phyloP scores from a whole-genome alignment of 352 stramenopile genomes.

The Phytopythium helicoides region DNA sequence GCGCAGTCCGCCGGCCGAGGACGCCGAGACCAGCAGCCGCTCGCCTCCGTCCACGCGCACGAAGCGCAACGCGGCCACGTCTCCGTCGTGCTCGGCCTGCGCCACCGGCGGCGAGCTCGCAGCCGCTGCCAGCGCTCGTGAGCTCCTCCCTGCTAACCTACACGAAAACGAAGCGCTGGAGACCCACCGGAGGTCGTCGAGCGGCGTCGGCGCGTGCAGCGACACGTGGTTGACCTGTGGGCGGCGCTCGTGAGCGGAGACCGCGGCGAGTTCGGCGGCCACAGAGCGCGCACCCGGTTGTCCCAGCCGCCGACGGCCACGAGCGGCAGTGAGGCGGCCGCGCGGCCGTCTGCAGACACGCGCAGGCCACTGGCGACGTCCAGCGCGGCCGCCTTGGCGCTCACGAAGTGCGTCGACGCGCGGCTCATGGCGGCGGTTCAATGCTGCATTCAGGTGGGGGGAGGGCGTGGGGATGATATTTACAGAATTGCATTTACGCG shows the following conservation, averaged over 20 bases:
- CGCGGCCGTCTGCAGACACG: constrained; percentile 24
- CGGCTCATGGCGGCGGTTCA: constrained; percentile 10
- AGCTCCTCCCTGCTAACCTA: too few relatives aligned
- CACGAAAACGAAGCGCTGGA: background rate
- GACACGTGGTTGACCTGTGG: constrained; percentile 45
- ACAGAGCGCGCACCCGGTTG: constrained; percentile 36
- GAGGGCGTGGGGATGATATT: background rate
- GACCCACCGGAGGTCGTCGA: too few relatives aligned
- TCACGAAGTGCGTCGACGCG: constrained; percentile 62
- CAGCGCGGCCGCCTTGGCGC: constrained; percentile 56
- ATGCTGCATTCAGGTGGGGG: constrained; percentile 20
- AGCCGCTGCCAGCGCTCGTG: background rate
- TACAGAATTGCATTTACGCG: background rate
- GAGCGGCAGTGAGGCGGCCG: constrained; percentile 43
- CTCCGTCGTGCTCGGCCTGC: constrained; percentile 44
- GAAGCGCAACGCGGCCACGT: constrained; percentile 66
- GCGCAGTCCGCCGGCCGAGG: constrained; percentile 47
- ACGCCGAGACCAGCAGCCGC: constrained; percentile 62
- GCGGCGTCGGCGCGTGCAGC: constrained; percentile 35
- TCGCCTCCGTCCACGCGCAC: constrained; percentile 27
- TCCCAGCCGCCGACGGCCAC: constrained; percentile 59
- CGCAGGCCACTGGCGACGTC: constrained; percentile 62
- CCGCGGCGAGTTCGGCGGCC: background rate
- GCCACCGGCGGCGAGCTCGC: constrained; percentile 46
- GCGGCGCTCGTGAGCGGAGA: background rate